Evolutionary conservation across 441 rosid genomes (phyloP), one percentile per base, ranked within the genome.

Genomic region (Adansonia gregorii): DNA sequence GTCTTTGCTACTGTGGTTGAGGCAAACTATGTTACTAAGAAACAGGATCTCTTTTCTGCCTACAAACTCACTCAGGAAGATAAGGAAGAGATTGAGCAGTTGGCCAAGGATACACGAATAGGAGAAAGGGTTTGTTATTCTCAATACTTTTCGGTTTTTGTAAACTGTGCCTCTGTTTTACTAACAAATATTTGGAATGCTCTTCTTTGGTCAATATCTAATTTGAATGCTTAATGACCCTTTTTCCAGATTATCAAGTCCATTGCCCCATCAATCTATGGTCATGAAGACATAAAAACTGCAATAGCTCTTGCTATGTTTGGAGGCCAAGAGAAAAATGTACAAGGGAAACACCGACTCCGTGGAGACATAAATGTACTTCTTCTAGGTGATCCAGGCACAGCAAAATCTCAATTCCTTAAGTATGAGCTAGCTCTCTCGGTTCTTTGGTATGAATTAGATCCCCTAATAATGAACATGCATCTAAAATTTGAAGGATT

Each of bases 261-360:
- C 60, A 91, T 94, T 78, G 98, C 98, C 15, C 99, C 98, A 8
- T 96, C 98, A 49, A 96, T 96, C 68, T 94, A 96, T 84, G 98
- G 99, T 69, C 99, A 94, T n/a, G 99, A 93, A 56, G 98, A 94
- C 87, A 94, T 96, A 77, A 96, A 94, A 88, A 94, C 98, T 60
- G 99, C 98, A 67, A 76, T 96, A 68, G 87, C 99, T 56, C 96
- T 96, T 78, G 97, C 98, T n/a, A 96, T 93, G 98, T 96, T 96
- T 82, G 99, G 98, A 81, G 99, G 98, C 69, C 99, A 96, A 78
- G 98, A 96, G 88, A 94, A 96, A 78, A 94, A 92, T 73, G 97
- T 93, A 75, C 84, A 88, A 87, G 98, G 99, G 75, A 96, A 96
- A 81, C 99, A 96, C 73, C 75, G 98, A 75, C 84, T 93, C 64